Evolutionary conservation across 805 yeast genomes (phyloP), one percentile per base, ranked within the genome.

Genomic region (Lachancea mirantina): DNA sequence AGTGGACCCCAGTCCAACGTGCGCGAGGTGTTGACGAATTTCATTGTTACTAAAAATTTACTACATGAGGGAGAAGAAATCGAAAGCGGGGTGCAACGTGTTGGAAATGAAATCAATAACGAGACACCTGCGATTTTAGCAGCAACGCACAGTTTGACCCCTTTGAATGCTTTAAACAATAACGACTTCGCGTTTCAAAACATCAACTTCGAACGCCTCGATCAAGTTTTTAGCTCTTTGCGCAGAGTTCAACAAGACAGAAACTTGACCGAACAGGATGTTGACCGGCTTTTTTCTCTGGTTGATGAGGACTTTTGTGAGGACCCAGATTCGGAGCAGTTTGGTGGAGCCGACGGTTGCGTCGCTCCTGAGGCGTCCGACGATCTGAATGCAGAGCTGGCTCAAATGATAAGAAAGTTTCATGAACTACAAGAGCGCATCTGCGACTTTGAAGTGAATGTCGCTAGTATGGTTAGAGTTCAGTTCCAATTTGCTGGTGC

Each of bases 401-500:
- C 58, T 22, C 57, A 55, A 28, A 42, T 55, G 31, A 49, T 53
- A 3, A 39, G 57, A 26, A 53, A 47, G 29, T 50, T 46, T 23
- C 58, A 51, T 34, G 55, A 52, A 27, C 26, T 57, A 11, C 50
- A 50, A 35, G 59, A 55, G 23, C 46, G 57, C 8, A 47, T 53
- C 3, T 52, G 50, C 27, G 62, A 57, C 36, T 57, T 57, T 38
- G 61, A 57, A 36, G 59, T 54, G 1, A 57, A 57, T 30, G 59
- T 57, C 14, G 58, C 61, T 13, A 55, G 61, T 35, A 42, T 57
- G 30, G 57, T 58, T n/a, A 40, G 62, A 23, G 51, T 57, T 9
- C 61, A 57, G 35, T 55, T 52, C 26, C 62, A 57, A 34, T 57
- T 54, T 34, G 53, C 61, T 4, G 62, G 62, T 2, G 55, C 54